phyloP scores from a whole-genome alignment of 768 basidiomycete species.

The Hirschioporus abietinus region DNA sequence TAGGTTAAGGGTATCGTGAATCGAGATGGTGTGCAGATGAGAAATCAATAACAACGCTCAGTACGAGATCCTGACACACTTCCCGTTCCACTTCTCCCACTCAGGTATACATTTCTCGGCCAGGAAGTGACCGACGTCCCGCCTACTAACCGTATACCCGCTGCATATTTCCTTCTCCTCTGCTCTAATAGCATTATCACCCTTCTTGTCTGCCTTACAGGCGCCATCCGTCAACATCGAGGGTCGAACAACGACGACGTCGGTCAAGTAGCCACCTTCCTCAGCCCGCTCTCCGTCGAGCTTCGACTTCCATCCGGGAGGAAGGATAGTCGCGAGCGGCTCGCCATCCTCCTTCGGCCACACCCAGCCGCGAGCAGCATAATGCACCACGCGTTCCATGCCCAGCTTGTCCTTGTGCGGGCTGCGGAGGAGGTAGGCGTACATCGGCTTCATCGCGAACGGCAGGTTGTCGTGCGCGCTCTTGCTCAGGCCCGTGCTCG shows the following conservation, averaged over 20 bases:
- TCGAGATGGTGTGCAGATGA: background rate
- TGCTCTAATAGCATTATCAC: constrained; percentile 35
- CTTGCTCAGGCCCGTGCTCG: constrained; percentile 47
- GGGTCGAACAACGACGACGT: constrained; percentile 48
- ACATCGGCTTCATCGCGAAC: constrained; percentile 41
- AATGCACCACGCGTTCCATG: constrained; percentile 43
- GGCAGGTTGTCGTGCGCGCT: constrained; percentile 43
- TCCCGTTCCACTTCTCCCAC: constrained; percentile 52
- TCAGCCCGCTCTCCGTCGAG: constrained; percentile 32
- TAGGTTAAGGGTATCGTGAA: background rate
- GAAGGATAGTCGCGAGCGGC: constrained; percentile 37
- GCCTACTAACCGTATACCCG: constrained; percentile 52
- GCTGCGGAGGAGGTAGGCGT: constrained; percentile 34
- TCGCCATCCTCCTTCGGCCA: constrained; percentile 42
- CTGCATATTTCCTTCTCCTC: constrained; percentile 33
- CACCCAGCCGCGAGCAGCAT: constrained; percentile 39
- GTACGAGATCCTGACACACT: constrained; percentile 45
- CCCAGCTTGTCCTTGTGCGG: constrained; percentile 62
- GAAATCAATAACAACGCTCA: constrained; percentile 16
- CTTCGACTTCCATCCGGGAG: constrained; percentile 36
- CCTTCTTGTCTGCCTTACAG: constrained; percentile 32
- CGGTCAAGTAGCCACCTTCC: constrained; percentile 35
- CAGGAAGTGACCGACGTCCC: constrained; percentile 63
- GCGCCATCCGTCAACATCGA: constrained; percentile 55
- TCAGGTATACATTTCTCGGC: constrained; percentile 36